These are phyloP conservation scores for Trichoderma citrinoviride DNA, from an alignment of 2,329 filamentous ascomycete genomes.

Conservation along the genomic window DNA sequence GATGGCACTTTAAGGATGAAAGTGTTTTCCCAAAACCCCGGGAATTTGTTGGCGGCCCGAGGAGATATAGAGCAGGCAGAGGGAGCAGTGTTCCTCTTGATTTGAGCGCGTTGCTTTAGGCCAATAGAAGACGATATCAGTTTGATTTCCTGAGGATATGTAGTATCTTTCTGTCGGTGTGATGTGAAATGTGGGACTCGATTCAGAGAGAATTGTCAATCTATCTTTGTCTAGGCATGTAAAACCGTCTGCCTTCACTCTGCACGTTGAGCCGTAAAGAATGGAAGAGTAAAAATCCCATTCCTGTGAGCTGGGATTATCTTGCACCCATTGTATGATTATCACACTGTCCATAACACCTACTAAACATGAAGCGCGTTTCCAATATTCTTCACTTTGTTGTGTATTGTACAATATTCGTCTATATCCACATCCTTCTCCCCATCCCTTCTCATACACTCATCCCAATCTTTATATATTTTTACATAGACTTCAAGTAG, in stretches of 20 bases:
- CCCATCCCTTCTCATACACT: not conserved
- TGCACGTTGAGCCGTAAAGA: not conserved
- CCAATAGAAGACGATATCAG: constrained; percentile 15
- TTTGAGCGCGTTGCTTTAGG: constrained; percentile 50
- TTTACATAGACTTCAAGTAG: constrained; percentile 77
- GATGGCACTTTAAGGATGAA: constrained; percentile 88
- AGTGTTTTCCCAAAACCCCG: constrained; percentile 79
- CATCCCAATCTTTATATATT: constrained; percentile 28
- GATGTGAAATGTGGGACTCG: not conserved
- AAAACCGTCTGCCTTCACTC: no score
- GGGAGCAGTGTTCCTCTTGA: constrained; percentile 93
- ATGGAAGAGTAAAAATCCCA: not conserved
- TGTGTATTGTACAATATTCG: constrained; percentile 4
- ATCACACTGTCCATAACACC: not conserved
- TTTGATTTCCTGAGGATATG: not conserved
- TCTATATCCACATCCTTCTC: not conserved
- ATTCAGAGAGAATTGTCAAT: not conserved
- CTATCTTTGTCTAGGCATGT: not conserved
- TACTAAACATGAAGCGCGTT: not conserved
- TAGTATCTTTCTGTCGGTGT: not conserved
- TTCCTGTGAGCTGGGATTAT: no score
- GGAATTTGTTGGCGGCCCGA: constrained; percentile 70
- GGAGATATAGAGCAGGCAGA: constrained; percentile 83
- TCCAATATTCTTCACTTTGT: not conserved
- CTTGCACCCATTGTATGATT: no score